Conservation (phyloP, 768 basidiomycete species). For the Lactarius sanguifluus region DNA sequence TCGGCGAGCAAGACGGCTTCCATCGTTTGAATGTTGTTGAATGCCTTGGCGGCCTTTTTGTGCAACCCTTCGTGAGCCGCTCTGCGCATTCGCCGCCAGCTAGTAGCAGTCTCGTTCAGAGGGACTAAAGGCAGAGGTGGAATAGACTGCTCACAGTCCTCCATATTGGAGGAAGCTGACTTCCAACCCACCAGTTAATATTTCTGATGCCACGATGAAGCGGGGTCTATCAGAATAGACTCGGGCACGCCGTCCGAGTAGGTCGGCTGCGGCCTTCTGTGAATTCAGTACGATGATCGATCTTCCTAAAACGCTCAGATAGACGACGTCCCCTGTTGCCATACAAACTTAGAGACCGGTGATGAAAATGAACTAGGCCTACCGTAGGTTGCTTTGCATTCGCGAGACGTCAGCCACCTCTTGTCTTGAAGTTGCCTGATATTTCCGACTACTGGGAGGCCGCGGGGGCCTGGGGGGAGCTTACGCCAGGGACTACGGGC, state of each 20-base stretch:
- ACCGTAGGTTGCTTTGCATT: constrained; percentile 22
- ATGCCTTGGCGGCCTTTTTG: constrained; percentile 21
- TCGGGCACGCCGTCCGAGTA: constrained; percentile 48
- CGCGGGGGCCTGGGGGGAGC: constrained; percentile 26
- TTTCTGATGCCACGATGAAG: constrained; percentile 28
- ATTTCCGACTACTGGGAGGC: constrained; percentile 26
- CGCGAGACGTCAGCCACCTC: constrained; percentile 22
- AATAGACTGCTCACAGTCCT: constrained; percentile 14
- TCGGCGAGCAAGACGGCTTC: constrained; percentile 22
- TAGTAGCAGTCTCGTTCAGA: constrained; percentile 5
- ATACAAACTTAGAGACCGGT: constrained; percentile 1
- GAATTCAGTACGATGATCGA: constrained; percentile 49
- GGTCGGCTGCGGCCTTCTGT: constrained; percentile 42
- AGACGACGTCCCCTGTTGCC: constrained; percentile 41
- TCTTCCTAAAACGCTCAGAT: constrained; percentile 47
- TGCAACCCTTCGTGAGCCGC: constrained; percentile 28
- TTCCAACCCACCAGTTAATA: constrained; percentile 26
- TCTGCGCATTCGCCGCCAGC: constrained; percentile 25
- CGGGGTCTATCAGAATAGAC: constrained; percentile 55
- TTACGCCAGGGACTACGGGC: constrained; percentile 27
- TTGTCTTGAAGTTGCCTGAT: constrained; percentile 24
- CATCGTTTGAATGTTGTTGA: constrained; percentile 22
- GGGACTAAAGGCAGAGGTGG: neutral
- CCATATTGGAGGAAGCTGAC: constrained; percentile 26
- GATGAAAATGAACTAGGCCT: neutral